These are phyloP conservation scores for Colletotrichum sp. DNA, from an alignment of 2,329 filamentous ascomycete species.

Conservation along the genomic window DNA sequence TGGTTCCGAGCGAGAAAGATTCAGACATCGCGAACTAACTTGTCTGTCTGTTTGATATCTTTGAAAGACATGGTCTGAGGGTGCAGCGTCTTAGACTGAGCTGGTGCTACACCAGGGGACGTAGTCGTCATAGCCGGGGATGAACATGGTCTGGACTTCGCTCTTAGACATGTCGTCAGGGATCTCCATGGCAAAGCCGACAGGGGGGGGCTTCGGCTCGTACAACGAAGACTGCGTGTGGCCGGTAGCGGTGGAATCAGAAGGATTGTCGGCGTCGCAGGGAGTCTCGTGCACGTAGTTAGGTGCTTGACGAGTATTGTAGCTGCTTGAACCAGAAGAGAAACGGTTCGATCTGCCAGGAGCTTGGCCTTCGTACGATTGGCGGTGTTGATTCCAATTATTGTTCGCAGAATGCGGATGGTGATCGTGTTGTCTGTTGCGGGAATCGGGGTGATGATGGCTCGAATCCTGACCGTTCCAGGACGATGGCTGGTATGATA, in stretches of 20 bases:
- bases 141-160: slow-evolving; percentile 13
- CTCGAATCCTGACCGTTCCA: background rate
- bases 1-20: background rate
- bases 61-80: background rate
- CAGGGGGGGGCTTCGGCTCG: background rate
- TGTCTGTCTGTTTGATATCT: background rate
- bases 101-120: background rate
- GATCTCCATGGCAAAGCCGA: slow-evolving; percentile 14
- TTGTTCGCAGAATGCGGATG: background rate
- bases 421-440: background rate
- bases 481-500: background rate
- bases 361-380: background rate
- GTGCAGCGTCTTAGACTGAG: background rate
- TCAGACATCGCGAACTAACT: background rate
- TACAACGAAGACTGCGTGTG: background rate
- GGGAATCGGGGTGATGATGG: background rate
- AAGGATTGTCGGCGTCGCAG: background rate
- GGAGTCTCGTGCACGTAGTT: background rate
- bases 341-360: background rate
- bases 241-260: background rate
- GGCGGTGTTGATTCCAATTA: background rate
- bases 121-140: slow-evolving; percentile 17
- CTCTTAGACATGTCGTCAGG: slow-evolving; percentile 14
- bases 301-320: background rate
- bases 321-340: background rate